Percentiles rank a stretch among this genome's conserved stretches.
These are phyloP conservation scores for Fonsecaea erecta DNA, from an alignment of 2,329 filamentous ascomycete species.

Conservation along the genomic window DNA sequence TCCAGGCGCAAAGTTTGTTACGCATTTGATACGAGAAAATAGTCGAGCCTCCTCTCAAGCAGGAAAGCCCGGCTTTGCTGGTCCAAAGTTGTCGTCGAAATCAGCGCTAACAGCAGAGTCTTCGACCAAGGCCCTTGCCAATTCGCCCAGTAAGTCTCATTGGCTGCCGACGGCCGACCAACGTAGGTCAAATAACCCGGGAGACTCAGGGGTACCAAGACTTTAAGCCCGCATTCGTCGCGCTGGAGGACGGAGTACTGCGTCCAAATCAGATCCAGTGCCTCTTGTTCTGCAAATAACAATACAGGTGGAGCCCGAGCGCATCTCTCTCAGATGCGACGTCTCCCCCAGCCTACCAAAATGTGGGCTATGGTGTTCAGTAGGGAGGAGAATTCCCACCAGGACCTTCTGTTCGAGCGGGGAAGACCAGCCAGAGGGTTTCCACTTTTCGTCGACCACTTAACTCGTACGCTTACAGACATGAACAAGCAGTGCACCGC, in stretches of 20 bases:
- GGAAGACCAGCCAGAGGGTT: constrained; percentile 1
- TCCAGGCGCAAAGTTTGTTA: not conserved
- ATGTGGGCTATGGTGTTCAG: not conserved
- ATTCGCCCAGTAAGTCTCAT: not conserved
- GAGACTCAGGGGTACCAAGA: constrained; percentile 1
- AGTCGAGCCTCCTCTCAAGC: not conserved
- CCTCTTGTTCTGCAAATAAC: not conserved
- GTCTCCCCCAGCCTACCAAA: not conserved
- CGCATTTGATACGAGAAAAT: not conserved
- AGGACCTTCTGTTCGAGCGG: not conserved
- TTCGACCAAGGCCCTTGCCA: not conserved
- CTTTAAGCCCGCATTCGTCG: not conserved
- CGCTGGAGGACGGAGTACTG: not conserved
- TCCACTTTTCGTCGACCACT: constrained; percentile 10
- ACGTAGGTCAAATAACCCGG: not conserved
- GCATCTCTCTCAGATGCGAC: not conserved
- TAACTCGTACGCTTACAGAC: constrained; percentile 61
- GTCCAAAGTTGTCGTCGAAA: not conserved
- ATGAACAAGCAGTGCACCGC: constrained; percentile 74
- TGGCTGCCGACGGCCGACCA: not conserved
- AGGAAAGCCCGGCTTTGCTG: not conserved
- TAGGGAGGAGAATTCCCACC: not conserved
- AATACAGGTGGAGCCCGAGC: not conserved
- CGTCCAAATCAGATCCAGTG: not conserved
- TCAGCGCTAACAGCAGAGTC: constrained; percentile 1